Evolutionary conservation across 2,329 filamentous ascomycete genomes (phyloP), one percentile per base, ranked within the genome.

Genomic region (Bisporella sp.): DNA sequence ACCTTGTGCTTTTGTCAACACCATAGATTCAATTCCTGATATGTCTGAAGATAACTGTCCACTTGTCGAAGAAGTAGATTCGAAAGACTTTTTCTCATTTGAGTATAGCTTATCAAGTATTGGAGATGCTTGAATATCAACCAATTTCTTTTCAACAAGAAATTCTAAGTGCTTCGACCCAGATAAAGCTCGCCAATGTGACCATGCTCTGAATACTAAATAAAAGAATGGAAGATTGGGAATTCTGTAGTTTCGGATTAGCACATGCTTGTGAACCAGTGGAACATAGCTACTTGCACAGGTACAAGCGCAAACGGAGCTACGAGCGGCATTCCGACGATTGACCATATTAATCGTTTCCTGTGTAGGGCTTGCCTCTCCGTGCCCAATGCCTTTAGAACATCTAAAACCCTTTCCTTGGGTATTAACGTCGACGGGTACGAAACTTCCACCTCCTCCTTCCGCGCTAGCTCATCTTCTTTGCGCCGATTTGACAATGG

Each of bases 191-290:
- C 85, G 81, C 82, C 87, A 95, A 69, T 96, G 89, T 21, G 88
- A 95, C 85, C 87, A 97, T 30, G 89, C 86, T 57, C 93, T 81
- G 72, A 95, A 99, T 13, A 81, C 81, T 40, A 97, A 79, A 68
- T 97, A 99, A 74, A 97, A 97, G 74, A 97, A 97, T 13, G 93
- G 93, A 9, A 99, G 74, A 66, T 99, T 96, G 35, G 92, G 91
- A 56, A 96, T 78, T 55, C 89, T 95, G 58, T 9, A 28, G 53
- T 32, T 41, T 21, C 44, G 8, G 35, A 39, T 54, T 48, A 50
- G 41, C 33, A n/a, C n/a, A 8, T 6, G 45, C 44, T 3, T 37
- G 21, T 44, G 43, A 45, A 32, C 12, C 21, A 45, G 41, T 35
- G 6, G 9, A 12, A 4, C 9, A 46, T 42, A 21, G 6, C 6